Evolutionary conservation across 2,329 filamentous ascomycete species (phyloP), one percentile per base, ranked within the genome.

Genomic region (Gyromitra esculenta): DNA sequence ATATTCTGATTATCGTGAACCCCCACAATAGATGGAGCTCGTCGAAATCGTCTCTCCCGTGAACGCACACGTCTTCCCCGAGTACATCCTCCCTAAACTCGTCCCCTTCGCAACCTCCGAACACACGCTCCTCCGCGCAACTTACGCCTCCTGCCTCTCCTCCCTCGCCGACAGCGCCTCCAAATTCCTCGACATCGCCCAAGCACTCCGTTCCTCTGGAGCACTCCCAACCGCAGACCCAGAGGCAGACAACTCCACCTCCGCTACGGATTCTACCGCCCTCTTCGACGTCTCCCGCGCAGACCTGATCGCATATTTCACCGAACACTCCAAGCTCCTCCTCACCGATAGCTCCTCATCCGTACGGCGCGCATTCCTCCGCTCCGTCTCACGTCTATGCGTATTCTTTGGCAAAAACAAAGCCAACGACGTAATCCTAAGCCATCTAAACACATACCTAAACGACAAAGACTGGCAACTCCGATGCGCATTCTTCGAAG

Each of bases 391-490:
- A 0, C 92, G 94, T 78, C 87, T 99, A 0, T 99, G 96, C 82
- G 90, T 97, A 79, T 98, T 99, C 83, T 98, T 99, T 80, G 94
- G 93, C 1, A 94, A 92, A 77, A 88, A 91, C n/a, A 91, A 94
- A 81, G 92, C 95, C 0, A 97, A 96, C 82, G 96, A 99, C 82
- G 93, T 99, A n/a, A 90, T 99, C 15, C 86, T 99, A 25, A 97
- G 94, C 41, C 96, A 99, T 84, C 86, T 99, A 37, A 98, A 98
- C 82, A 99, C 96, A 0, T 99, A 99, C 81, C 85, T 99, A 7
- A 99, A 99, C 80, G 96, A 98, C 81, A 90, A 91, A 54, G 94
- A 99, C 82, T 99, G 96, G 96, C 93, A 93, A 83, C 85, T 99
- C 41, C 97, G 97, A 83, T 97, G 94, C 81, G 94, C 95, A 1